Base-by-base conservation (phyloP, 2,329 filamentous ascomycete genomes). In the Cordyceps militaris region DNA sequence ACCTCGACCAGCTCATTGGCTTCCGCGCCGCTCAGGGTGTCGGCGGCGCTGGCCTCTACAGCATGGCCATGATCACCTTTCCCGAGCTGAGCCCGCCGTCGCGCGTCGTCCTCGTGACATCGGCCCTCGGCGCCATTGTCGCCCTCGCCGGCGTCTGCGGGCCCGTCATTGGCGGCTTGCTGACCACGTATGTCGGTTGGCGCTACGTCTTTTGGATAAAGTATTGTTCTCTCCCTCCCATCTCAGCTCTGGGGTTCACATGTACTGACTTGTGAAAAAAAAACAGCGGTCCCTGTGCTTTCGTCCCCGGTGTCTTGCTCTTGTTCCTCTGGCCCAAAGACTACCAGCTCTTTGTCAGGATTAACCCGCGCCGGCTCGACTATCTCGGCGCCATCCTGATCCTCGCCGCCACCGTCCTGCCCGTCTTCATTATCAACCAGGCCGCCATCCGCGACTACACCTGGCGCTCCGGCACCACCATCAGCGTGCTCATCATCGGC, bases 341-440 rank as follows among this genome's bases (percentile, higher is more conserved):
- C 42, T 60, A 57, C 49, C 53, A 60, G 42, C 58, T 60, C 34
- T 52, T 57, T 13, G 53, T 57, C 47, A 47, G 34, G 16, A 34
- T 60, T 19, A 23, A 43, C 42, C 28, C 54, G 30, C 47, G 42
- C 13, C 40, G 28, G 19, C 58, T 60, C 24, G 58, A 60, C 48
- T 60, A 60, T 19, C 34, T 54, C 26, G 58, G 58, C 24, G 53
- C 53, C 36, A 11, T 63, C 19, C 54, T 66, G 19, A 52, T 64
- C 21, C 38, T 65, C 24, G 54, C 49, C 6, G 61, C 55, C 19
- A 63, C 63, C 2, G 60, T 65, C 11, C 58, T 66, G 7, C 61
- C 64, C 16, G 63, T 66, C 32, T 66, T 66, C 57, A 63, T 63
- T 44, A 58, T 64, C 24, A 63, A 66, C 54, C 59, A 64, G 44